Conservation (phyloP, 441 rosid species). For the Euphorbia celastroides region DNA sequence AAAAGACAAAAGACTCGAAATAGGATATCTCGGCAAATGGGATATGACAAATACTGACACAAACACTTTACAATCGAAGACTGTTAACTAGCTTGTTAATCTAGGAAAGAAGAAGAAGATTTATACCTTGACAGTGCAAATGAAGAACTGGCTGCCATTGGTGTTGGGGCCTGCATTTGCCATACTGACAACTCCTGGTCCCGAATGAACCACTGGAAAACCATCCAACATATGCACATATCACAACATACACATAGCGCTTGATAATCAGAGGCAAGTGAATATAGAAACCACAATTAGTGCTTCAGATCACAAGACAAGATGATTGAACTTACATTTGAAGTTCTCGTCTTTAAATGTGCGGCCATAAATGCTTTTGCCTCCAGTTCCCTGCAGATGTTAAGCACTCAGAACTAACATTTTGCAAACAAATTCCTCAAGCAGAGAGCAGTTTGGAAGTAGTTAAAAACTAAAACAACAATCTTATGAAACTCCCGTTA, state of each 20-base stretch:
- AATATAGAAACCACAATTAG: background rate
- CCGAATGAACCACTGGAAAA: constrained; percentile 74
- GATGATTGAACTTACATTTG: constrained; percentile 61
- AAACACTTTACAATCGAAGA: background rate
- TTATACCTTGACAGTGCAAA: constrained; percentile 88
- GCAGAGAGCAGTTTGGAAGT: background rate
- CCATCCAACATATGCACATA: constrained; percentile 9
- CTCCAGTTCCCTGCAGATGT: constrained; percentile 91
- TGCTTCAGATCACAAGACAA: background rate
- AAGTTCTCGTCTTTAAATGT: constrained; percentile 96
- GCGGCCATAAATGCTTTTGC: constrained; percentile 96
- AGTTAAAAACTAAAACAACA: background rate
- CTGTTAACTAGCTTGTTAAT: background rate
- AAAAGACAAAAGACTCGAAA: background rate
- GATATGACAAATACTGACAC: background rate
- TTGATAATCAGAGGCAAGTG: no score
- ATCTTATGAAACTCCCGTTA: background rate
- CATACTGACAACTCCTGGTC: constrained; percentile 96
- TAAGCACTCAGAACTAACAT: background rate
- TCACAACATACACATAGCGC: constrained; percentile 9
- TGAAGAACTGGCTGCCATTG: constrained; percentile 95
- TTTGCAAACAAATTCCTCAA: background rate
- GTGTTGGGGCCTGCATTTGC: constrained; percentile 99
- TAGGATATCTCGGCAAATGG: background rate
- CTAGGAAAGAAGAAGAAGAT: background rate